Evolutionary conservation across 2,329 filamentous ascomycete genomes (phyloP).

Genomic region (Aspergillus tanneri): DNA sequence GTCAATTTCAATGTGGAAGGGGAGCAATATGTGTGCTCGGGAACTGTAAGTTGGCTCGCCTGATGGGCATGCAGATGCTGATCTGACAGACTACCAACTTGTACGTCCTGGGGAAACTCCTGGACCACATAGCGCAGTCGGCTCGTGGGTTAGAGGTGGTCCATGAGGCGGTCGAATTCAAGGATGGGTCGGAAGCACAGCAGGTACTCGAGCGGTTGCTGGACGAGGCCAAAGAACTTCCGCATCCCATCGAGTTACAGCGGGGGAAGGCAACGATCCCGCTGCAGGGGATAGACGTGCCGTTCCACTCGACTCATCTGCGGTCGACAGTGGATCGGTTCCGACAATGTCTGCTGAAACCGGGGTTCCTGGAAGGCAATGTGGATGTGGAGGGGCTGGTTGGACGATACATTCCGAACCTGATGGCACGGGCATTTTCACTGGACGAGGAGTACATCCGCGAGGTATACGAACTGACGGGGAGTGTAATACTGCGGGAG

Average conservation of each 20-base stretch:
- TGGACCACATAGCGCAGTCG: constrained; percentile 13
- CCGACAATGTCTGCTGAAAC: constrained; percentile 71
- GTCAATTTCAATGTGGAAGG: constrained; percentile 82
- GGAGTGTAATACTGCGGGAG: constrained; percentile 18
- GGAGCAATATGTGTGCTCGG: constrained; percentile 65
- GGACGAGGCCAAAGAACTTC: constrained; percentile 66
- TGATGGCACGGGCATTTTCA: constrained; percentile 89
- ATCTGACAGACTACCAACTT: constrained; percentile 13
- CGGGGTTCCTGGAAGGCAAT: constrained; percentile 44
- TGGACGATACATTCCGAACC: constrained; percentile 97
- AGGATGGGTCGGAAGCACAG: neutral
- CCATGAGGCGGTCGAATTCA: neutral
- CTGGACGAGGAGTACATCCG: constrained; percentile 97
- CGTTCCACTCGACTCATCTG: constrained; percentile 96
- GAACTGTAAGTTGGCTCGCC: constrained; percentile 47
- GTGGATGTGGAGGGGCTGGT: constrained; percentile 93
- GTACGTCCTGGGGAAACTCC: constrained; percentile 17
- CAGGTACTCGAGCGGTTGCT: constrained; percentile 52
- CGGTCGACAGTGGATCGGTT: constrained; percentile 96
- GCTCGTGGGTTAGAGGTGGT: neutral
- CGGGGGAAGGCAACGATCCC: constrained; percentile 95
- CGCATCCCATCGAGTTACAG: constrained; percentile 80
- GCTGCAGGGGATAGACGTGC: constrained; percentile 80
- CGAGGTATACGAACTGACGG: constrained; percentile 90
- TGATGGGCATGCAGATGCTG: neutral